Base-by-base conservation (phyloP, 2,329 filamentous ascomycete species). In the Curvularia lunata region DNA sequence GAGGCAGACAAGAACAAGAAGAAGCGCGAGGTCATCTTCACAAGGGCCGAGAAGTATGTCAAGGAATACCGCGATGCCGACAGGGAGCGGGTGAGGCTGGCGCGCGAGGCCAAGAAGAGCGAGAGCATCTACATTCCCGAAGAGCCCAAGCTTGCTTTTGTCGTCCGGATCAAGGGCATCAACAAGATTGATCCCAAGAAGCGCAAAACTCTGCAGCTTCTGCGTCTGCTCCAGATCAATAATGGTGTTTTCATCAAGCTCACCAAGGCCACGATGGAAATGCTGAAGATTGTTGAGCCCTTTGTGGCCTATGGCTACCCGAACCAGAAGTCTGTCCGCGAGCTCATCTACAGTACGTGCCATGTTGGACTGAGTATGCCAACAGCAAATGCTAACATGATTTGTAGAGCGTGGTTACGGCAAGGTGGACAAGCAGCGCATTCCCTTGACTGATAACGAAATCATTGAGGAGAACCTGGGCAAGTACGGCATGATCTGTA, bases 151-250 rank as follows among this genome's bases (percentile, higher is more conserved):
- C 86, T 99, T 78, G 92, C 94, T 85, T 99, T 99, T 82, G 88
- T 99, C 76, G 85, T 98, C 83, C 94, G 95, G 82, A 99, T 99
- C 88, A 99, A 99, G 92, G 95, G 89, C 96, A 98, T 99, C 92
- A 98, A 98, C 91, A 99, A 99, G 91, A 98, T 99, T 77, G 89
- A 96, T 80, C 95, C 95, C 75, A 98, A 99, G 91, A 96, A 96
- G 83, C 93, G 95, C 87, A 99, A 99, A 90, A 98, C 97, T 79
- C 89, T 99, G 75, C 95, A 99, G 85, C 91, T 99, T 63, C 93
- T 99, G 81, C 94, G 95, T 86, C 92, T 99, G 70, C 90, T 99
- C 77, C 95, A 99, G 87, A 99, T 99, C 91, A 99, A 99, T 91
- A 98, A 97, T 83, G 95, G 94, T 83, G 92, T 97, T 82, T 99